These are phyloP conservation scores for Picea glauca DNA, from an alignment of 75 land plant genomes.

Conservation along the genomic window DNA sequence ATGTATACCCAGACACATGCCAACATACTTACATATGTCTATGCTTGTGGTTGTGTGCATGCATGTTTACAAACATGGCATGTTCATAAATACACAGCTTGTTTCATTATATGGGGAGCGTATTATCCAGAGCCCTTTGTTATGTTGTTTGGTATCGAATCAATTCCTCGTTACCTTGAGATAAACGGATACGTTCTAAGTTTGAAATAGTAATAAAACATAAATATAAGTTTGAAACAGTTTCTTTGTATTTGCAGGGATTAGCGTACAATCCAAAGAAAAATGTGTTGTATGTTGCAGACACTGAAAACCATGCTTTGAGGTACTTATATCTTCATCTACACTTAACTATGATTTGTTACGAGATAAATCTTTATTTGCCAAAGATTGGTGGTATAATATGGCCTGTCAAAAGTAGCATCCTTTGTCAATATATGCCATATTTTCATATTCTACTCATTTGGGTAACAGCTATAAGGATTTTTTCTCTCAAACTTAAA, in stretches of 20 bases:
- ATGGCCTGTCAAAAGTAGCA: neutral
- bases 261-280: slow-evolving; percentile 86
- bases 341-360: neutral
- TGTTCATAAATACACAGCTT: neutral
- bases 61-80: neutral
- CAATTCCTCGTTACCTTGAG: neutral
- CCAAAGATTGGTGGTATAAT: neutral
- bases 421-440: neutral
- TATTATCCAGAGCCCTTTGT: neutral
- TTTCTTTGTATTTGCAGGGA: slow-evolving; percentile 45
- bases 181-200: neutral
- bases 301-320: slow-evolving; percentile 97
- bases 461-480: neutral
- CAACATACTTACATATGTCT: too few species aligned
- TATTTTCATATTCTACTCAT: neutral
- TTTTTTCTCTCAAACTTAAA: neutral
- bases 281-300: slow-evolving; percentile 93
- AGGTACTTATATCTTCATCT: slow-evolving; percentile 42
- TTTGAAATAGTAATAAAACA: neutral
- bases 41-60: too few species aligned
- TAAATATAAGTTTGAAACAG: neutral
- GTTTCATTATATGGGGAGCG: neutral
- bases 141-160: neutral
- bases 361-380: neutral
- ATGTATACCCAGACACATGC: too few species aligned